Base-by-base conservation (phyloP, 192 early-diverging fungal genomes). In the Physocladia obscura region DNA sequence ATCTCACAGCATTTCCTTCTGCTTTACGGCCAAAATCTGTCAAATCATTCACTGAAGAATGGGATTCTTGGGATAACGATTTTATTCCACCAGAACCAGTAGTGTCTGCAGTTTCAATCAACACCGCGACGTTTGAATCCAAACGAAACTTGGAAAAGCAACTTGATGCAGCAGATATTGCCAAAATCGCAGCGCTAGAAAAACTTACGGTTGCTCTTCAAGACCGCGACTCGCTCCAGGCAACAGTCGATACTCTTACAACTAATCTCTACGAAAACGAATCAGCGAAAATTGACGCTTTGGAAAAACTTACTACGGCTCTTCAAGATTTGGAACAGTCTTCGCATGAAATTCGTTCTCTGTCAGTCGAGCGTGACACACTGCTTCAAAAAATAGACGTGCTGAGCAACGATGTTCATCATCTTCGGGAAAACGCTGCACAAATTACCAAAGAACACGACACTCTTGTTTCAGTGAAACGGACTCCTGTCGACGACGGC, bases 31-130 rank as follows among this genome's bases (percentile, higher is more conserved):
- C 49, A 15, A 15, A n/a, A 34, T 32, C 49, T 3, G 49, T 52
- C 11, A 39, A 8, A 34, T 51, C 62, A 22, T 11, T 40, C 0
- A 68, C 50, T 6, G 65, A 68, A 24, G 65, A 68, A 13, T 67
- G 63, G 63, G 63, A 67, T 52, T 52, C 63, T 0, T 68, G 65
- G 65, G 65, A 68, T 57, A 29, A 30, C 19, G 57, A 59, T 24
- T n/a, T n/a, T 35, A 2, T 59, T 6, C 34, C 57, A 13, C n/a
- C n/a, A n/a, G 44, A 47, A n/a, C n/a, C n/a, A n/a, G n/a, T n/a
- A n/a, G 24, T 17, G 2, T n/a, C 40, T 44, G 40, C 40, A 8
- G 40, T 44, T 44, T n/a, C 40, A 13, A n/a, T n/a, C n/a, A n/a
- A n/a, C n/a, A n/a, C n/a, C n/a, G n/a, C n/a, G n/a, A n/a, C n/a